Conservation (phyloP, 2,329 filamentous ascomycete genomes). For the Epichloe brachyelytri region DNA sequence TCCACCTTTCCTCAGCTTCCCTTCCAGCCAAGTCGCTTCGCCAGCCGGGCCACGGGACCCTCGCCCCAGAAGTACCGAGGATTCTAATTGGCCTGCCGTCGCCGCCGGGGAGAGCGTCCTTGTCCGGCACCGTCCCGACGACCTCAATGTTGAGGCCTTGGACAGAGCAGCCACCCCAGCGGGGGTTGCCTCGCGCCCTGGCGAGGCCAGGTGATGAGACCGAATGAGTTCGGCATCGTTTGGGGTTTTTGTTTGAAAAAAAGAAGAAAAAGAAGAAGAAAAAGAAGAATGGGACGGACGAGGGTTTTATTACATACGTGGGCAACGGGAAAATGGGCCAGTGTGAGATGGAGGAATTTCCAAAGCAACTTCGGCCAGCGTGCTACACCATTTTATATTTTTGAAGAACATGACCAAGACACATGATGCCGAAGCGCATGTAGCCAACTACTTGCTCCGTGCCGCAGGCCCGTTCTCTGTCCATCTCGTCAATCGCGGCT, state of each 20-base stretch:
- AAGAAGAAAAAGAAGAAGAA: background rate
- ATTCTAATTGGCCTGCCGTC: background rate
- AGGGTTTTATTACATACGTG: too few species aligned
- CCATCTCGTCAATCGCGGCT: too few species aligned
- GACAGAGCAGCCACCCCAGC: slow-evolving; percentile 8
- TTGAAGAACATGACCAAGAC: too few species aligned
- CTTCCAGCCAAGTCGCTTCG: background rate
- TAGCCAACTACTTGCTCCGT: too few species aligned
- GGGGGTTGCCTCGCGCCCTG: background rate
- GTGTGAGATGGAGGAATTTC: too few species aligned
- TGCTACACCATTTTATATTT: too few species aligned
- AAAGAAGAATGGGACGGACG: too few species aligned
- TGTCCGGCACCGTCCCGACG: slow-evolving; percentile 1
- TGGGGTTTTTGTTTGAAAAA: background rate
- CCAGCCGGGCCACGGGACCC: slow-evolving; percentile 3
- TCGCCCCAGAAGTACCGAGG: slow-evolving; percentile 8
- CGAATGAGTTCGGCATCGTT: slow-evolving; percentile 4
- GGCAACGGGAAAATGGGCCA: too few species aligned
- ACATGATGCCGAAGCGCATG: too few species aligned
- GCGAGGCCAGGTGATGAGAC: background rate
- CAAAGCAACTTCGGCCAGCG: too few species aligned
- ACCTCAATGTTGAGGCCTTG: slow-evolving; percentile 6
- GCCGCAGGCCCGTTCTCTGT: too few species aligned
- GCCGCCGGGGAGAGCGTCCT: slow-evolving; percentile 1
- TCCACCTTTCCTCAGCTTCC: too few species aligned